Base-by-base conservation (phyloP, 345 rosid genomes). In the Eucalyptus grandis region DNA sequence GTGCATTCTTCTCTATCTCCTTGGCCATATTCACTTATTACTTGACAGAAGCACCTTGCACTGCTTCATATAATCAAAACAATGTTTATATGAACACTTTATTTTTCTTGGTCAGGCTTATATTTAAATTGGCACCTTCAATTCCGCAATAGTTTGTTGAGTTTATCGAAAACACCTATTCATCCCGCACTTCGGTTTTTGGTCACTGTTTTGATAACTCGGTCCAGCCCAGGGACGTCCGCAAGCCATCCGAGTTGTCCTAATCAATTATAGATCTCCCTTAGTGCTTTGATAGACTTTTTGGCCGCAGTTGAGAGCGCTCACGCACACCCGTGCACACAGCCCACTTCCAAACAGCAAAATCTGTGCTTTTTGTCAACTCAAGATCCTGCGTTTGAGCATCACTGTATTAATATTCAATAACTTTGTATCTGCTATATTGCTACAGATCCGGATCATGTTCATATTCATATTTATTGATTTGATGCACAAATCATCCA, bases 161-260 rank as follows among this genome's bases (percentile, higher is more conserved):
- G 58, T 53, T 53, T 53, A 53, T 17, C 1, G 24, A 53, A 53
- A 53, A 53, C 9, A 53, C 56, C 22, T 53, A 53, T 53, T 19
- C 56, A 53, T 19, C 92, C 99, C 99, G 3, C 99, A 98, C 92
- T 98, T 89, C 34, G 98, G 96, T 17, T 53, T 53, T 53, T 19
- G 0, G 14, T 50, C 53, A 15, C 7, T 50, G 24, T 53, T 53
- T 53, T 53, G 11, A 9, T 5, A 96, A 97, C 93, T 97, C 99
- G 8, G 93, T 50, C 90, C 98, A 95, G 93, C 96, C 96, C 90
- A 94, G 94, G 90, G 93, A 95, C 87, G 99, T 97, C 82, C 91
- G 89, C 89, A 93, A 90, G 92, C 98, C 98, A 46, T 95, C 96
- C 1, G 97, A 95, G 90, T 91, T 91, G 82, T 17, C 44, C 44